phyloP scores from a whole-genome alignment of 2,329 filamentous ascomycete genomes.

The Furcasterigmium sp. region DNA sequence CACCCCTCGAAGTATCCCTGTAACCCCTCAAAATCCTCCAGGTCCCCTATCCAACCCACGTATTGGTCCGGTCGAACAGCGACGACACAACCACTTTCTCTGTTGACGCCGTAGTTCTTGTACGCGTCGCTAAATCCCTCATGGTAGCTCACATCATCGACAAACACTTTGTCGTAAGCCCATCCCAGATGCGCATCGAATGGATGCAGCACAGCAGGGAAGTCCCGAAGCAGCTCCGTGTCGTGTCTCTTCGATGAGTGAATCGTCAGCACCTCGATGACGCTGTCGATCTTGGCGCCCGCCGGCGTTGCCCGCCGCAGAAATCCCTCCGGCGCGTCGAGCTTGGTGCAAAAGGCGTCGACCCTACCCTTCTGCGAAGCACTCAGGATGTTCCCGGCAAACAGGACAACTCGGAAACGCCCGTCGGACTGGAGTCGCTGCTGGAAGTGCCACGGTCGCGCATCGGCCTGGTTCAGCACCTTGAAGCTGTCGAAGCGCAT shows the following conservation, averaged over 20 bases:
- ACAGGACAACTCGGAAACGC: slow-evolving; percentile 54
- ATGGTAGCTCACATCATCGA: slow-evolving; percentile 48
- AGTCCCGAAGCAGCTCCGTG: slow-evolving; percentile 41
- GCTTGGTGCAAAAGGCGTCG: slow-evolving; percentile 37
- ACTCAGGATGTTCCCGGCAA: slow-evolving; percentile 51
- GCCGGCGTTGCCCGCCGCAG: slow-evolving; percentile 23
- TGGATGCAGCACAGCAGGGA: slow-evolving; percentile 43
- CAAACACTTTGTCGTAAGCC: slow-evolving; percentile 53
- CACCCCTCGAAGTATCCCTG: slow-evolving; percentile 27
- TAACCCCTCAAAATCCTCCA: slow-evolving; percentile 28
- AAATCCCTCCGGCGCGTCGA: slow-evolving; percentile 19
- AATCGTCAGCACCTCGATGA: slow-evolving; percentile 50
- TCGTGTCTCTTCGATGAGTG: slow-evolving; percentile 47
- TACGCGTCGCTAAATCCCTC: slow-evolving; percentile 48
- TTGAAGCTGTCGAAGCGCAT: slow-evolving; percentile 56
- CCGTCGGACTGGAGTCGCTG: slow-evolving; percentile 51
- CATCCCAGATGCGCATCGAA: slow-evolving; percentile 42
- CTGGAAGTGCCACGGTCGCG: slow-evolving; percentile 54
- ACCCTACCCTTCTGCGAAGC: slow-evolving; percentile 36
- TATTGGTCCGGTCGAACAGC: slow-evolving; percentile 65
- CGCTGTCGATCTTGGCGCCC: slow-evolving; percentile 14
- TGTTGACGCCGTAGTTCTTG: slow-evolving; percentile 52
- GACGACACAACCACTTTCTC: slow-evolving; percentile 49
- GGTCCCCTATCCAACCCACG: slow-evolving; percentile 38
- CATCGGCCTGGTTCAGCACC: slow-evolving; percentile 53